Evolutionary conservation across 192 early-diverging fungal species (phyloP), one percentile per base, ranked within the genome.

Genomic region (Coemansia sp.): DNA sequence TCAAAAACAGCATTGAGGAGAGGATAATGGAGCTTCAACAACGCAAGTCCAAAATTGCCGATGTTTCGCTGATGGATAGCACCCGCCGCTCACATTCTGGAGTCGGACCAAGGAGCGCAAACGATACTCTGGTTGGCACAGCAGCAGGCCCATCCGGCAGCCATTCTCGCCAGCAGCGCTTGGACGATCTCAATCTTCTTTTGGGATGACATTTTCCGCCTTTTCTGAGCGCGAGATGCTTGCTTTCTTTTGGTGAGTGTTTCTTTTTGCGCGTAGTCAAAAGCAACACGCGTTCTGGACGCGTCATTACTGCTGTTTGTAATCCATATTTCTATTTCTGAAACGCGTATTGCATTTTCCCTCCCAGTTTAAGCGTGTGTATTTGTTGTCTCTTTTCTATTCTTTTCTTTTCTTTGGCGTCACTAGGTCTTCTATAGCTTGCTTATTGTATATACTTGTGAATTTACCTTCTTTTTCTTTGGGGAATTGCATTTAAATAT

Each of bases 11-110:
- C 62, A 90, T 98, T 3, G 96, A 98, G 68, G 93, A 96, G 77
- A 89, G 88, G 73, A 95, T 98, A 62, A 66, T 95, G 68, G 64
- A 69, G 55, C 85, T 98, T 18, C 95, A 97, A 68, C 78, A 87
- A 15, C 83, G 88, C 47, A 98, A 98, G 84, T 87, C 72, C 74
- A 82, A 61, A 62, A 88, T 84, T 19, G 72, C 67, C 6, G 80
- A 82, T 46, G 72, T 82, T 55, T 82, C 80, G 68, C 57, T 82
- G 65, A 77, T 82, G 80, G 80, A 82, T 64, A 82, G 69, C 66
- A 74, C 64, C 3, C 74, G 74, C 65, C 41, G 37, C 4, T 37
- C 59, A n/a, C 49, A 67, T 60, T 42, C 54, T 21, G 59, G 45
- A 18, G 45, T 26, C n/a, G 83, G 47, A 51, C 39, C 62, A 12